phyloP scores from a whole-genome alignment of 2,329 filamentous ascomycete genomes.

The Gnomoniopsis sp. region DNA sequence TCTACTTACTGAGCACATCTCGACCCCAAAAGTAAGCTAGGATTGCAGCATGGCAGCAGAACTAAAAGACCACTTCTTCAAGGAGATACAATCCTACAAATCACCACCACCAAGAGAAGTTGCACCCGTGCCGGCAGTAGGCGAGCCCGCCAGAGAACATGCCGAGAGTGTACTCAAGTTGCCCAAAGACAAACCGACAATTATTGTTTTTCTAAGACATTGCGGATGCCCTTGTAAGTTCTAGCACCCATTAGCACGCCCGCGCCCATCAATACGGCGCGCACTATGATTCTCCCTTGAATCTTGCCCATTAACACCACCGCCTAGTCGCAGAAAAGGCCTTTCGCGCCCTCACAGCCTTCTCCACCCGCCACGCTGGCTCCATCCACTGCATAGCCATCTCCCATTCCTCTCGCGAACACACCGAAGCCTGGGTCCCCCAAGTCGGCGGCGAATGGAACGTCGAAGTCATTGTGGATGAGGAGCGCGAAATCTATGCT shows the following conservation, averaged over 20 bases:
- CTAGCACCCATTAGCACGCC: neutral
- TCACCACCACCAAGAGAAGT: constrained; percentile 34
- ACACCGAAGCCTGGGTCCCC: constrained; percentile 57
- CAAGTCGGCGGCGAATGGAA: constrained; percentile 55
- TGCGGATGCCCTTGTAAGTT: constrained; percentile 70
- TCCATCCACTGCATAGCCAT: constrained; percentile 57
- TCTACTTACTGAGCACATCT: neutral
- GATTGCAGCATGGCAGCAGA: constrained; percentile 3
- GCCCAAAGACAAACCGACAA: constrained; percentile 51
- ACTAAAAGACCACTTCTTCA: constrained; percentile 6
- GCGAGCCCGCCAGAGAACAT: constrained; percentile 53
- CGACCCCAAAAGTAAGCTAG: neutral
- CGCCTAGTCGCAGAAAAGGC: constrained; percentile 63
- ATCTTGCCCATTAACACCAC: neutral
- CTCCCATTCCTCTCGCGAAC: constrained; percentile 53
- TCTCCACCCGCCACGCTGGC: constrained; percentile 46
- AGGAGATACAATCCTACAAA: constrained; percentile 16
- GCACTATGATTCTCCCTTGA: neutral
- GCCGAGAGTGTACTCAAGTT: constrained; percentile 43
- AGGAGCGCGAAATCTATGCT: constrained; percentile 56
- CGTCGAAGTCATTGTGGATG: constrained; percentile 58
- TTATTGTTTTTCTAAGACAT: constrained; percentile 68
- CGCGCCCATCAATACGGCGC: neutral
- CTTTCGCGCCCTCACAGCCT: constrained; percentile 50
- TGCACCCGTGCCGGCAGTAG: constrained; percentile 47